Conservation (phyloP, 441 rosid genomes). For the Gossypium gossypioides region DNA sequence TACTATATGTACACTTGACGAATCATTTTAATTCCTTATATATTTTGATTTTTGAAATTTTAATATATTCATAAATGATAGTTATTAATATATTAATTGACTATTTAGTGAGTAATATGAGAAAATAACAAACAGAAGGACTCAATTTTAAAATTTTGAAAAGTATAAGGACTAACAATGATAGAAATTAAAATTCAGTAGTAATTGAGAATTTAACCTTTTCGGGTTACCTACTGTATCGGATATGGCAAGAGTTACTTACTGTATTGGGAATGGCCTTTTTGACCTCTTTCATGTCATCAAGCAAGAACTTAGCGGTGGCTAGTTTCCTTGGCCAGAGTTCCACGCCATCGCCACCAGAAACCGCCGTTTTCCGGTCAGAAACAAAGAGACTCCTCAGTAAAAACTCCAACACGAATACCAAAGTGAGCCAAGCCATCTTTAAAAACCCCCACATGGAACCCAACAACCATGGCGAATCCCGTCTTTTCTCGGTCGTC, state of each 20-base stretch:
- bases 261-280: constrained; percentile 31
- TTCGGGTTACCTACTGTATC: constrained; percentile 26
- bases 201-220: no score
- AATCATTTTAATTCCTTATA: no score
- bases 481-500: background rate
- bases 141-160: no score
- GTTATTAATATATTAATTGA: no score
- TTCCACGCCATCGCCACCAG: constrained; percentile 54
- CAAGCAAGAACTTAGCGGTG: constrained; percentile 39
- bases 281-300: constrained; percentile 48
- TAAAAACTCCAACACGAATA: constrained; percentile 27
- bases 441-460: constrained; percentile 14
- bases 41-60: no score
- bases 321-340: constrained; percentile 53
- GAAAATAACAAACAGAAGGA: no score
- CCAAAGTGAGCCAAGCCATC: constrained; percentile 28
- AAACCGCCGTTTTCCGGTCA: constrained; percentile 34
- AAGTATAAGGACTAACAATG: no score
- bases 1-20: no score
- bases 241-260: constrained; percentile 20
- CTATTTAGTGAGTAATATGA: no score
- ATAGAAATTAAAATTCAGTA: no score
- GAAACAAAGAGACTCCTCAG: constrained; percentile 27
- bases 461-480: background rate
- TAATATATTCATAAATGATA: no score